Conservation (phyloP, 495 filamentous ascomycete species). For the Letharia columbiana region DNA sequence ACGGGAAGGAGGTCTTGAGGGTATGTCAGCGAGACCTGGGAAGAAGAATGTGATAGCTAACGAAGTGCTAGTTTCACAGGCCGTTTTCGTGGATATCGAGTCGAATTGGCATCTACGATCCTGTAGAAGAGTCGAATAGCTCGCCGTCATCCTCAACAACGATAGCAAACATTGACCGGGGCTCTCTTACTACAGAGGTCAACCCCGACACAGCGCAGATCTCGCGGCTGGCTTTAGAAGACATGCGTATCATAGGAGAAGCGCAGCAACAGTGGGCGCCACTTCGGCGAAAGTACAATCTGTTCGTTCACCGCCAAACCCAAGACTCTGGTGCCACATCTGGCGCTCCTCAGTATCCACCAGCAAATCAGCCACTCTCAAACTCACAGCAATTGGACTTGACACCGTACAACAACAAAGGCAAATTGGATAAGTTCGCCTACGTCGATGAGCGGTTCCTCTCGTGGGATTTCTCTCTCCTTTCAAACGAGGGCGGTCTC, state of each 20-base stretch:
- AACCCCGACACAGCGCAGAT: slow-evolving; percentile 39
- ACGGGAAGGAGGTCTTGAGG: slow-evolving; percentile 55
- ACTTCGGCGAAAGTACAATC: slow-evolving; percentile 57
- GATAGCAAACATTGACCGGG: slow-evolving; percentile 36
- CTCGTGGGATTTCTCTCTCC: slow-evolving; percentile 52
- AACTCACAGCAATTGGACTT: slow-evolving; percentile 42
- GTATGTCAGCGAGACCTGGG: slow-evolving; percentile 30
- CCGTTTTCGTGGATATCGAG: slow-evolving; percentile 63
- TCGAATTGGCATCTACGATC: slow-evolving; percentile 56
- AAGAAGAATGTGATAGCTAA: not conserved
- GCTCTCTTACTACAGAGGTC: slow-evolving; percentile 34
- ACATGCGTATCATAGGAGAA: slow-evolving; percentile 61
- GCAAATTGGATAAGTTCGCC: slow-evolving; percentile 54
- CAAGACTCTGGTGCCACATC: slow-evolving; percentile 26
- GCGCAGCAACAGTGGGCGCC: slow-evolving; percentile 63
- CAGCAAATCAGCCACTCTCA: slow-evolving; percentile 41
- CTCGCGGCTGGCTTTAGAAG: slow-evolving; percentile 42
- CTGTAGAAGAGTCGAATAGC: slow-evolving; percentile 33
- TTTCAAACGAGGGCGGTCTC: slow-evolving; percentile 36
- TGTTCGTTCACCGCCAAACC: slow-evolving; percentile 46
- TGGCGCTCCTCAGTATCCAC: slow-evolving; percentile 29
- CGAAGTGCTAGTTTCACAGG: slow-evolving; percentile 47
- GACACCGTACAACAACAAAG: slow-evolving; percentile 30
- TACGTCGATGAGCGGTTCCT: slow-evolving; percentile 50
- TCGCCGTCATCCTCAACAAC: slow-evolving; percentile 35